Base-by-base conservation (phyloP, 1,284 basidiomycete genomes). In the Ceratobasidium sp. region DNA sequence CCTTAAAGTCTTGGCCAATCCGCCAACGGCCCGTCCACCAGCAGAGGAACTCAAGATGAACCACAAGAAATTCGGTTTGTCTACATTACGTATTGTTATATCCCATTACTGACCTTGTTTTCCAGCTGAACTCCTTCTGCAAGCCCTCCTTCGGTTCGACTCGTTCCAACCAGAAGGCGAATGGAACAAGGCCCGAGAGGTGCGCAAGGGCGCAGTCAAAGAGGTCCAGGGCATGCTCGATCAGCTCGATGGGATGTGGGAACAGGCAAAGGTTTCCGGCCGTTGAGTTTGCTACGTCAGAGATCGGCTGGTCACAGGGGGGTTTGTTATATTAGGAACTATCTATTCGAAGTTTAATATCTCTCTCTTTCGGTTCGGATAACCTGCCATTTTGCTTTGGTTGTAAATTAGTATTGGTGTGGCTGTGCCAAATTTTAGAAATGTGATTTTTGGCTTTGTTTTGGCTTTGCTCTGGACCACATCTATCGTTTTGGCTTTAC, bases 61-160 rank as follows among this genome's bases (percentile, higher is more conserved):
- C 43, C 65, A 70, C 21, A 70, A 70, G 53, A 70, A 70, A 41
- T 70, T 70, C 36, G 65, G 89, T 92, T 71, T 74, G 71, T 26
- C 61, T 71, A 60, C 8, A 26, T 8, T 46, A 43, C 0, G 2
- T 18, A 74, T 71, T 55, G 72, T 75, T 71, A 71, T 59, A 45
- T n/a, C 71, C 57, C 34, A 65, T 67, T 53, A 52, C 41, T 74
- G n/a, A 71, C 34, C 1, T 43, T 14, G 18, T 32, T 32, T 32
- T 32, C 28, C 36, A 91, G 88, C 92, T 75, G 92, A 93, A 80
- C 80, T 92, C 65, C 83, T 95, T 30, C 83, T 94, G 30, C 93
- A 94, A 79, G 84, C 87, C 16, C 83, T 95, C 28, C 84, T 95
- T 8, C 86, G 91, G 48, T 82, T 95, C 32, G 93, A 95, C 77